Base-by-base conservation (phyloP, 78 protist genomes). In the Polysphondylium violaceum region DNA sequence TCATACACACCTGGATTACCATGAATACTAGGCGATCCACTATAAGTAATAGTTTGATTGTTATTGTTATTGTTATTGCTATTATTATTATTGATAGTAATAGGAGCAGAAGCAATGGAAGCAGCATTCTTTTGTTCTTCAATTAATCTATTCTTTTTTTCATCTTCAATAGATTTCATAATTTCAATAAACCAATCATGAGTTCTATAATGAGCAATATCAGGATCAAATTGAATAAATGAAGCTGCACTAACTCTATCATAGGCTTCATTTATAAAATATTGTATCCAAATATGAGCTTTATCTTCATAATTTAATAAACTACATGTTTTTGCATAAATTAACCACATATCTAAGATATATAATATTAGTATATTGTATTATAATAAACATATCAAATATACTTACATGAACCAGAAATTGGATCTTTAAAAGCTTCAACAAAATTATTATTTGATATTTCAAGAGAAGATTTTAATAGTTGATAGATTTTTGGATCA, bases 251-350 rank as follows among this genome's bases (percentile, higher is more conserved):
- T 31, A 16, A 83, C 51, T 59, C 91, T 67, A 83, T 83, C 73
- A 2, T 7, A 55, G 12, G 91, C 78, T 36, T 69, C 63, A 59
- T 83, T 83, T 14, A 83, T 83, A 59, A 38, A 83, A 35, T 68
- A 58, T 58, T 83, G 91, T 23, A 83, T 83, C 91, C 91, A 83
- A 36, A 33, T 69, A 40, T 83, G 79, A 25, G 91, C 78, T 35
- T 69, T 83, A n/a, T 83, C 91, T 43, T 83, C 91, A 33, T 56
- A 44, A 44, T 69, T 44, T 21, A 83, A 59, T 33, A 83, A 61
- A 69, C 78, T 41, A 71, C 91, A 83, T 55, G 91, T 69, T 71
- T 83, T 83, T 43, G 79, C 78, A 76, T 76, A 83, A 17, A 69
- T 40, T 56, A 83, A 83, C 79, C 79, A 83, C 55, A 55, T 40